These are phyloP conservation scores for Ophiocytium majus DNA, from an alignment of 352 stramenopile genomes.

Conservation along the genomic window DNA sequence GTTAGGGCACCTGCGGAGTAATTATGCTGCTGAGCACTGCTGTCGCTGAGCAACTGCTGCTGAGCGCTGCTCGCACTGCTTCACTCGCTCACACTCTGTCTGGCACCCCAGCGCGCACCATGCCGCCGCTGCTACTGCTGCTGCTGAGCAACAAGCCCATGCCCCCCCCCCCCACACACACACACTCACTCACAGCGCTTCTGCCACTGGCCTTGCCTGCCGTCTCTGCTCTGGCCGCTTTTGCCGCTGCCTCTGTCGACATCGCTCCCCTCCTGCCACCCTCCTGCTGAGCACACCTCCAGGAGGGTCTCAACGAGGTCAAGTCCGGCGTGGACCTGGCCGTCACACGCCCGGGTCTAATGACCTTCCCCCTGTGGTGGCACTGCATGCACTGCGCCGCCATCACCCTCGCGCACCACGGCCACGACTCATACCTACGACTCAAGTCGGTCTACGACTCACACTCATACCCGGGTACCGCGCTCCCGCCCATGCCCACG, in stretches of 20 bases:
- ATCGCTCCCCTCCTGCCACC: too few species aligned
- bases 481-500: neutral
- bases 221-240: neutral
- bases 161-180: neutral
- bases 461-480: neutral
- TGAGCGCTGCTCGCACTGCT: too few species aligned
- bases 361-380: slow-evolving; percentile 53
- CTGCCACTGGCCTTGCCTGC: neutral
- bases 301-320: slow-evolving; percentile 35
- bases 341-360: slow-evolving; percentile 43
- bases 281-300: neutral
- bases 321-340: slow-evolving; percentile 41
- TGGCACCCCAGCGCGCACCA: too few species aligned
- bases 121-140: too few species aligned
- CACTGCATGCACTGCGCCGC: slow-evolving; percentile 17
- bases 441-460: neutral
- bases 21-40: neutral
- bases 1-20: neutral
- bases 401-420: neutral
- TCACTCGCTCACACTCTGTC: too few species aligned
- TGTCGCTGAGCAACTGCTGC: neutral
- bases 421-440: neutral
- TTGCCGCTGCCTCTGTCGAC: neutral
- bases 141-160: neutral
- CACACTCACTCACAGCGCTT: neutral